Percentiles rank a stretch among this genome's conserved stretches.
Conservation (phyloP, 768 basidiomycete species). For the Pulveroboletus sp. region DNA sequence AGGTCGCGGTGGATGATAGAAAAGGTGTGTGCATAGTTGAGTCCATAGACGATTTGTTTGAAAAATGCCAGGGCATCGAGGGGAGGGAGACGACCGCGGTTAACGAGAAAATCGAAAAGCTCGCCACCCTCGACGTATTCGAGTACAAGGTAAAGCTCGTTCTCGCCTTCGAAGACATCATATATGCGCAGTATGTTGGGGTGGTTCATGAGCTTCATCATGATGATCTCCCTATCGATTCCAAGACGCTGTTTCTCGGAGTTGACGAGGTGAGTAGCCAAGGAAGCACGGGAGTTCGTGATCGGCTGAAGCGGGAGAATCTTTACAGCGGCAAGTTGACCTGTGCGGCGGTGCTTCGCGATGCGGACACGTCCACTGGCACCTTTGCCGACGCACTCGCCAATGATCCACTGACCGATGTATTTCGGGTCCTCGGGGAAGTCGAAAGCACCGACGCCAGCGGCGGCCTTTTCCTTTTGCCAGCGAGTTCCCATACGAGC, state of each 20-base stretch:
- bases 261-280: conserved; percentile 63
- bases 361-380: conserved; percentile 94
- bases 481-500: conserved; percentile 76
- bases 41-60: conserved; percentile 91
- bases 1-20: conserved; percentile 98
- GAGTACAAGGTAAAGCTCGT: conserved; percentile 86
- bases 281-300: conserved; percentile 64
- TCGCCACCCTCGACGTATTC: conserved; percentile 97
- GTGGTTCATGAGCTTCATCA: conserved; percentile 99
- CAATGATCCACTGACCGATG: conserved; percentile 90
- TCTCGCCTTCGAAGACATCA: conserved; percentile 92
- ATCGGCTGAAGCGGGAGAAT: conserved; percentile 84
- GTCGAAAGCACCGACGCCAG: conserved; percentile 70
- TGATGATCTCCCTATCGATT: conserved; percentile 91
- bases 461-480: conserved; percentile 84
- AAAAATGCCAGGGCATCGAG: conserved; percentile 87
- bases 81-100: conserved; percentile 73
- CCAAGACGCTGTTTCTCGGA: conserved; percentile 79
- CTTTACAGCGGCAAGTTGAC: conserved; percentile 93
- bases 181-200: conserved; percentile 94
- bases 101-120: conserved; percentile 93
- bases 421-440: conserved; percentile 78
- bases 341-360: conserved; percentile 78
- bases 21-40: conserved; percentile 96
- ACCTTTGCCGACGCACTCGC: conserved; percentile 91